Evolutionary conservation across 1,284 basidiomycete species (phyloP).

Genomic region (Ganoderma lucidum): DNA sequence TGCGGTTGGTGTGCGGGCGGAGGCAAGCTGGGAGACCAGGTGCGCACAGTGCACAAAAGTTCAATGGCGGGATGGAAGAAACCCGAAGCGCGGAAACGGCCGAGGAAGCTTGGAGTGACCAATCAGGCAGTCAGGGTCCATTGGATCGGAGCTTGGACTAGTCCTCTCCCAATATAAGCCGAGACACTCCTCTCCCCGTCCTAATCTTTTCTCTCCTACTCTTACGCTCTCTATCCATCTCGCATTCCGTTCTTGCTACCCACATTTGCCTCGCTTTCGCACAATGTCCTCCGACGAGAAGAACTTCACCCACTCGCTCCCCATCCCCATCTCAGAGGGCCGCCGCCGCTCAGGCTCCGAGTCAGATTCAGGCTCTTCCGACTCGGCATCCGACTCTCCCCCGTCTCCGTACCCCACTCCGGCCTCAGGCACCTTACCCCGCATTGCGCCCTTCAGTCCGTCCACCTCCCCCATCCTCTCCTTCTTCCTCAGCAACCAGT

Average conservation of each 20-base stretch:
- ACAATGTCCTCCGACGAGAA: constrained; percentile 36
- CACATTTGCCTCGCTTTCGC: constrained; percentile 12
- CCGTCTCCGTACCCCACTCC: constrained; percentile 56
- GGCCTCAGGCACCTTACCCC: constrained; percentile 50
- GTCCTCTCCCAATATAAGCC: constrained; percentile 24
- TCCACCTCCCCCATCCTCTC: constrained; percentile 73
- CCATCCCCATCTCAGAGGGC: constrained; percentile 65
- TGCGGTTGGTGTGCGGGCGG: not conserved
- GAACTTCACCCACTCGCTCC: constrained; percentile 56
- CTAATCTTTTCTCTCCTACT: constrained; percentile 15
- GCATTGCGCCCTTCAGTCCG: constrained; percentile 58
- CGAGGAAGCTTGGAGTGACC: constrained; percentile 23
- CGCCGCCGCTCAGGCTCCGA: constrained; percentile 56
- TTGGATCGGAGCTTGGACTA: constrained; percentile 31
- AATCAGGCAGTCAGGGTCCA: constrained; percentile 25
- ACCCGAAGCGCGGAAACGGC: constrained; percentile 10
- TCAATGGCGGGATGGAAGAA: not conserved
- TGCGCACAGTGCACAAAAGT: no score
- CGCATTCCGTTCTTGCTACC: not conserved
- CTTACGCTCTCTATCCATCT: constrained; percentile 12
- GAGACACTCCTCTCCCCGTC: constrained; percentile 5
- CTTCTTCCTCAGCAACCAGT: constrained; percentile 66
- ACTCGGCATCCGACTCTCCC: constrained; percentile 55
- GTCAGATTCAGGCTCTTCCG: constrained; percentile 50
- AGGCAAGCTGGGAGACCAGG: not conserved